A percentile compares a stretch with the other conserved stretches of the same genome.
Evolutionary conservation across 768 basidiomycete genomes (phyloP).

Genomic region (Dioszegia aurantiaca): DNA sequence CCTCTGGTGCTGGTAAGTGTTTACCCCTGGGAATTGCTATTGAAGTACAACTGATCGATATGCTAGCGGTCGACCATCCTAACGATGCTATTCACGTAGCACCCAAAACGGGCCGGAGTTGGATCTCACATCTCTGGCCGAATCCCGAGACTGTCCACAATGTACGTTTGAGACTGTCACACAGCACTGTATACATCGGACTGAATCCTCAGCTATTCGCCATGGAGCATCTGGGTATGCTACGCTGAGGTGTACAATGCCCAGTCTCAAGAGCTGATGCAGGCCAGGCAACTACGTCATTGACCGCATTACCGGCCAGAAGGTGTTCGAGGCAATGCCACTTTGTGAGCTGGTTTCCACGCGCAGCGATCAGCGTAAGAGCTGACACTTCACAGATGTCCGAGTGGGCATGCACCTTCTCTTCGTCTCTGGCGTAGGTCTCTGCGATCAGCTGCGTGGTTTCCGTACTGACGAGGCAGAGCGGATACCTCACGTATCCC

Average conservation of each 20-base stretch:
- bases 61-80: slow-evolving; percentile 18
- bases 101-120: slow-evolving; percentile 29
- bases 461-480: slow-evolving; percentile 21
- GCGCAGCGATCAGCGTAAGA: not conserved
- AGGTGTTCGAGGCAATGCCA: slow-evolving; percentile 72
- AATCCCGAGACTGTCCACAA: slow-evolving; percentile 45
- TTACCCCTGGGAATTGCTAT: slow-evolving; percentile 26
- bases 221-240: slow-evolving; percentile 50
- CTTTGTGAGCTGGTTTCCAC: slow-evolving; percentile 53
- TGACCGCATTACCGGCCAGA: slow-evolving; percentile 53
- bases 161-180: slow-evolving; percentile 24
- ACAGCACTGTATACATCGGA: not conserved
- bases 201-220: slow-evolving; percentile 43
- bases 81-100: slow-evolving; percentile 40
- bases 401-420: slow-evolving; percentile 65
- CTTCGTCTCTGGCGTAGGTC: slow-evolving; percentile 54
- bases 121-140: slow-evolving; percentile 44
- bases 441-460: not conserved
- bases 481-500: slow-evolving; percentile 34
- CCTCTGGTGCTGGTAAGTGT: slow-evolving; percentile 20
- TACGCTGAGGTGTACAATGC: too few species aligned
- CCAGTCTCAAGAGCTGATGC: slow-evolving; percentile 7
- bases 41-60: not conserved
- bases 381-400: slow-evolving; percentile 24
- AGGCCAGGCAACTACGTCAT: slow-evolving; percentile 50